Percentiles rank a stretch among this genome's conserved stretches.
These are phyloP conservation scores for Coniochaeta prunicola DNA, from an alignment of 2,329 filamentous ascomycete genomes.

Conservation along the genomic window DNA sequence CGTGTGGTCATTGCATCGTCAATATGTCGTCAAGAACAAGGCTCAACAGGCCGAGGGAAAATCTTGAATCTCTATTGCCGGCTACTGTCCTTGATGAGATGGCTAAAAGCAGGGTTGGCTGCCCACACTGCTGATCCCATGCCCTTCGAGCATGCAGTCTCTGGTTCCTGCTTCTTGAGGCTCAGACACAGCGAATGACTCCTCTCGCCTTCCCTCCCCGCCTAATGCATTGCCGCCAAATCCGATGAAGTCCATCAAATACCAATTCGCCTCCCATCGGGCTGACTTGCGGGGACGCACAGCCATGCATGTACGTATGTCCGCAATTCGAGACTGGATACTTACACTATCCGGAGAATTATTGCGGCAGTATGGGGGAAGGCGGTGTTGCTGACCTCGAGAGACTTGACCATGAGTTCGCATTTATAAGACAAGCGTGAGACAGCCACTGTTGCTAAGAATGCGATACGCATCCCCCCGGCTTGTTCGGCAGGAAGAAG, in stretches of 20 bases:
- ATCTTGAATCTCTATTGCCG: background rate
- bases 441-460: background rate
- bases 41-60: background rate
- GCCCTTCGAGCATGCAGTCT: slow-evolving; percentile 6
- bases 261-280: background rate
- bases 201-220: background rate
- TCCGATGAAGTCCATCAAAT: background rate
- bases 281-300: background rate
- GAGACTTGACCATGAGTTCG: background rate
- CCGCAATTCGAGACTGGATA: background rate
- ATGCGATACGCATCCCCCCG: slow-evolving; percentile 3
- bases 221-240: background rate
- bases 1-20: background rate
- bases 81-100: background rate
- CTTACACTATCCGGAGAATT: background rate
- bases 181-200: slow-evolving; percentile 4
- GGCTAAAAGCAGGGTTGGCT: background rate
- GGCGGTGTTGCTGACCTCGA: background rate
- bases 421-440: background rate
- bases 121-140: slow-evolving; percentile 3
- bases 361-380: background rate
- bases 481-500: slow-evolving; percentile 8
- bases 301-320: slow-evolving; percentile 6
- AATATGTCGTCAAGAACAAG: background rate
- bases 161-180: slow-evolving; percentile 11